Evolutionary conservation across 345 rosid species (phyloP), one percentile per base, ranked within the genome.

Genomic region (Brassica carinata): DNA sequence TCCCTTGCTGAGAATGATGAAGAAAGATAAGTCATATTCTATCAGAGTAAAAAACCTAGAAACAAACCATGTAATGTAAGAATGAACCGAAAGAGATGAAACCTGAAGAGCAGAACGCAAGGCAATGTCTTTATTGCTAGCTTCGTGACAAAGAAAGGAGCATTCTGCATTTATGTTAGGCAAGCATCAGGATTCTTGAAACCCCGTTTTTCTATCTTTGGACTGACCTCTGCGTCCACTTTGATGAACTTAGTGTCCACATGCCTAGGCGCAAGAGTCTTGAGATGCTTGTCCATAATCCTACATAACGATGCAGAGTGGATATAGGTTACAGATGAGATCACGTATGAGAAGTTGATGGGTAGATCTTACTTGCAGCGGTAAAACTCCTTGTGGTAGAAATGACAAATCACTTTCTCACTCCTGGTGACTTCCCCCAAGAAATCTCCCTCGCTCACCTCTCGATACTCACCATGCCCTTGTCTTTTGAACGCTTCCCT

Each of bases 211-310:
- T 59, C 27, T 61, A n/a, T 23, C 23, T 43, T 74, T 5, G 43
- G 3, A 85, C 87, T 69, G 72, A 91, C 98, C 98, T 90, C 97
- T 30, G 94, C 94, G 59, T 93, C 97, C 66, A 96, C 85, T 89
- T 85, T 93, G 85, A 93, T 85, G 82, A 96, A 96, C 92, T 93
- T 96, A 2, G 97, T 83, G 84, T 89, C 94, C 58, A 89, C 33
- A 87, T 93, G 90, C 76, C 80, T 88, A 18, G 89, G 82, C 26
- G 94, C 86, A 79, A 93, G 97, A 74, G 87, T 78, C 82, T 89
- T 96, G 85, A 96, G 70, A 90, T 96, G 97, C 90, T 96, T 93
- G 81, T 96, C 98, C 89, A 96, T 87, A 85, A 96, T 91, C 87
- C 99, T 90, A 14, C n/a, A 48, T 13, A 14, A 80, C 23, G 71